Evolutionary conservation across 768 basidiomycete species (phyloP).

Genomic region (Termitomyces sp.): DNA sequence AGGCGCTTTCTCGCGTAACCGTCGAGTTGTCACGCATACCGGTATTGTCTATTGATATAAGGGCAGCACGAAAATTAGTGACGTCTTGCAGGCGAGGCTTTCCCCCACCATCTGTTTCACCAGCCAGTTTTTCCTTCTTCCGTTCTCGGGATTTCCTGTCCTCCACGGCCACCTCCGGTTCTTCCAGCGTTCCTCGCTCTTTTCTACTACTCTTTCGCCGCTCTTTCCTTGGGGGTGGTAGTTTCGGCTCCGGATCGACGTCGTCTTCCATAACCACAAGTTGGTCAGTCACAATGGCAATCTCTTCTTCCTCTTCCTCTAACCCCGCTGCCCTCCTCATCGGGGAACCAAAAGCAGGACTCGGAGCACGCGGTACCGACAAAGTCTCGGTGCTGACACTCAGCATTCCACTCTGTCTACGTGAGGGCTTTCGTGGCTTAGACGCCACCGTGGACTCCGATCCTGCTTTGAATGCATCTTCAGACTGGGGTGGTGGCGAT

Average conservation of each 20-base stretch:
- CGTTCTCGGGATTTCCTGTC: slow-evolving; percentile 17
- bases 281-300: slow-evolving; percentile 28
- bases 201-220: slow-evolving; percentile 41
- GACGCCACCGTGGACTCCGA: slow-evolving; percentile 19
- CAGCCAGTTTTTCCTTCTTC: slow-evolving; percentile 27
- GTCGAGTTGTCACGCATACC: slow-evolving; percentile 20
- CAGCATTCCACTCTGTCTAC: slow-evolving; percentile 54
- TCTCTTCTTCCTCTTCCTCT: slow-evolving; percentile 55
- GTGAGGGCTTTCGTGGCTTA: slow-evolving; percentile 34
- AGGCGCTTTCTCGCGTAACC: neutral
- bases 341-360: slow-evolving; percentile 67
- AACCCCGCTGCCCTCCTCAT: slow-evolving; percentile 49
- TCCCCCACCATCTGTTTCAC: slow-evolving; percentile 31
- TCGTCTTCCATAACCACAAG: slow-evolving; percentile 31
- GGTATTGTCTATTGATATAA: slow-evolving; percentile 40
- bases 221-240: slow-evolving; percentile 35
- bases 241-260: slow-evolving; percentile 19
- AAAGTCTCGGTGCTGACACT: slow-evolving; percentile 34
- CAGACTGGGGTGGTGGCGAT: slow-evolving; percentile 32
- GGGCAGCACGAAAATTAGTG: slow-evolving; percentile 48
- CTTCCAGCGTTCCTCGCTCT: slow-evolving; percentile 29
- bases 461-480: slow-evolving; percentile 19
- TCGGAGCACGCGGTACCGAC: slow-evolving; percentile 50
- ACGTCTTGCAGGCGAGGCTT: slow-evolving; percentile 59
- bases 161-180: slow-evolving; percentile 18